Evolutionary conservation across 345 rosid species (phyloP).

Genomic region (Atalantia buxifolia): DNA sequence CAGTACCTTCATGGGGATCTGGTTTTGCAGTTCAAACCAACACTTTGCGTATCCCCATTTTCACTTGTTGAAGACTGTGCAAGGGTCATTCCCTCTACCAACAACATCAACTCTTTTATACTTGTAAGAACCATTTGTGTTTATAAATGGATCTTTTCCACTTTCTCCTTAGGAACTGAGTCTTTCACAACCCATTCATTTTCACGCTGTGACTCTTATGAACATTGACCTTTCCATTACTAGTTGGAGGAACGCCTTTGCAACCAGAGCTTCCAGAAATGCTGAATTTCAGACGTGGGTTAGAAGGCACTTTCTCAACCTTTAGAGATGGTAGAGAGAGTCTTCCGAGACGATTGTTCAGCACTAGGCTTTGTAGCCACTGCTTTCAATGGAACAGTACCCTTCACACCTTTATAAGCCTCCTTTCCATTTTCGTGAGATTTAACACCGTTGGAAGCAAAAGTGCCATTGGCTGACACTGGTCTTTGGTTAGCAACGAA

Average conservation of each 20-base stretch:
- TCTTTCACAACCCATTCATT: constrained; percentile 35
- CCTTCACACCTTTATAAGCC: constrained; percentile 35
- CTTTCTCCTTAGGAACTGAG: constrained; percentile 27
- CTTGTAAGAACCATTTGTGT: constrained; percentile 31
- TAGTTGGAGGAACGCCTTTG: constrained; percentile 39
- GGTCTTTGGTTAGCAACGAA: constrained; percentile 71
- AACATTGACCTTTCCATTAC: constrained; percentile 44
- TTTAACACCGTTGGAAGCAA: constrained; percentile 55
- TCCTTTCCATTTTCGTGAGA: constrained; percentile 52
- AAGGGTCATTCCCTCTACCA: constrained; percentile 26
- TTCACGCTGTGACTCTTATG: constrained; percentile 38
- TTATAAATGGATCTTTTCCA: constrained; percentile 33
- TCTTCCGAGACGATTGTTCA: constrained; percentile 41
- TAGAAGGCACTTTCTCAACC: constrained; percentile 56
- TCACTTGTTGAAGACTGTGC: constrained; percentile 26
- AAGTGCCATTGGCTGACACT: constrained; percentile 29
- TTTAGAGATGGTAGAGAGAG: constrained; percentile 34
- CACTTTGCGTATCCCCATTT: constrained; percentile 25
- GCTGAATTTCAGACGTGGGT: constrained; percentile 48
- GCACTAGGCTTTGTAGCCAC: constrained; percentile 27
- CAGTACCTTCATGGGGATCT: constrained; percentile 32
- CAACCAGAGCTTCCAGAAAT: constrained; percentile 53
- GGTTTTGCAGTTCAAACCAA: constrained; percentile 25
- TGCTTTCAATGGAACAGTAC: constrained; percentile 35
- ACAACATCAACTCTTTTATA: constrained; percentile 33